Base-by-base conservation (phyloP, 2,329 filamentous ascomycete species). In the Fusarium nematophilum region DNA sequence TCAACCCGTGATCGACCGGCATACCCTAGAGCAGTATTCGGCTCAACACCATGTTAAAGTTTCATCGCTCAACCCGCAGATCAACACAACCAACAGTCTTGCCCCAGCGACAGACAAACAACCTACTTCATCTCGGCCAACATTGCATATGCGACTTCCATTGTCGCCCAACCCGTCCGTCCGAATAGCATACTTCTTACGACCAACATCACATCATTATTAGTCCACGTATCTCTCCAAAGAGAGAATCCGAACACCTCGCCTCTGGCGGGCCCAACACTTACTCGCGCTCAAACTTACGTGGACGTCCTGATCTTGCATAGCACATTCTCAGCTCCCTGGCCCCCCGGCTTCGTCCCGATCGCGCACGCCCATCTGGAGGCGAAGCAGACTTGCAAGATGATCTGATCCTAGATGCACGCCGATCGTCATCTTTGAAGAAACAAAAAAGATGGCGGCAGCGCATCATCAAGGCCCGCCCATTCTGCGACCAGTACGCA, bases 331-430 rank as follows among this genome's bases (percentile, higher is more conserved):
- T 45, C 17, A 45, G 18, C 42, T 29, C 38, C 33, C 40, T 23
- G 27, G 26, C 51, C 21, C 34, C 21, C 31, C 21, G 21, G 4
- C 21, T 4, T 21, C 39, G n/a, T 27, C 21, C 33, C 27, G 14
- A 45, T 45, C 25, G 23, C 39, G 53, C 54, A 53, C 23, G 34
- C 39, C 38, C 55, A 15, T 39, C 21, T 4, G 37, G 26, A 27
- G 17, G 39, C 40, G 39, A 40, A 46, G 30, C 31, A 39, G 33
- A 17, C 31, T 33, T 33, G n/a, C 31, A 34, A 14, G 15, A 29
- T 45, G 56, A 58, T 23, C 38, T 62, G 59, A 58, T 11, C n/a
- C 33, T 34, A 14, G 30, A 8, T 13, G 13, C n/a, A 33, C 30
- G 6, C 31, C 27, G 9, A 21, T 21, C 21, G 21, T 4, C 21